These are phyloP conservation scores for Rhodotorula taiwanensis DNA, from an alignment of 768 basidiomycete genomes.

Conservation along the genomic window DNA sequence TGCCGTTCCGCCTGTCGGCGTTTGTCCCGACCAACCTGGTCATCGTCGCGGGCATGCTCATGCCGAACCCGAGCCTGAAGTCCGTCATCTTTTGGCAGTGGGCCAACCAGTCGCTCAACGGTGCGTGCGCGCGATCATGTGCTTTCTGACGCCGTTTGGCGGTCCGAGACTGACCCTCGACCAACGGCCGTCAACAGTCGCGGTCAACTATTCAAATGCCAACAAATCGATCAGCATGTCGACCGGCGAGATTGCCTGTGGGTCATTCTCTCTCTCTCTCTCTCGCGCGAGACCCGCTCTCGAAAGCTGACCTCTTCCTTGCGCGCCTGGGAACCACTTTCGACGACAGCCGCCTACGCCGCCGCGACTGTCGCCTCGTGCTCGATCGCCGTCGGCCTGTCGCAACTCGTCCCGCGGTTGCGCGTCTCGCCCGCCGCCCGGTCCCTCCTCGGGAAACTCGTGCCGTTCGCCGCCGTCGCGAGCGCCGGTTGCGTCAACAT, in stretches of 20 bases:
- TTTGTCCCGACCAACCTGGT: slow-evolving; percentile 49
- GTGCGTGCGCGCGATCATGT: slow-evolving; percentile 38
- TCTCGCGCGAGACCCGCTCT: not conserved
- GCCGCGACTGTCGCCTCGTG: slow-evolving; percentile 47
- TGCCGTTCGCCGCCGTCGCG: slow-evolving; percentile 48
- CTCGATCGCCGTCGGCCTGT: slow-evolving; percentile 46
- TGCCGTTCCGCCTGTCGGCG: slow-evolving; percentile 48
- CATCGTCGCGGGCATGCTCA: slow-evolving; percentile 47
- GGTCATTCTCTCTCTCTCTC: no score
- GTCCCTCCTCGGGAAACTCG: slow-evolving; percentile 37
- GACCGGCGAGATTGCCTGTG: slow-evolving; percentile 44
- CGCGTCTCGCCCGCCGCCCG: slow-evolving; percentile 25
- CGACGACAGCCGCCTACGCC: slow-evolving; percentile 42
- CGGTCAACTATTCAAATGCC: slow-evolving; percentile 47
- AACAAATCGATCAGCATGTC: slow-evolving; percentile 48
- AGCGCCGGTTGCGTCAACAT: slow-evolving; percentile 48
- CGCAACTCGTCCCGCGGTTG: slow-evolving; percentile 44
- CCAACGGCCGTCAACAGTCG: not conserved
- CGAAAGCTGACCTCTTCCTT: no score
- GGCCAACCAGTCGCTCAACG: slow-evolving; percentile 48
- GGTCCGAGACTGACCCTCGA: no score
- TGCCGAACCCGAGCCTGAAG: slow-evolving; percentile 45
- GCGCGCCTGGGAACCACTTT: not conserved
- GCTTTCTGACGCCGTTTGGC: not conserved
- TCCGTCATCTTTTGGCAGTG: slow-evolving; percentile 41